phyloP scores from a whole-genome alignment of 2,329 filamentous ascomycete species.

The Penicillium sp. region DNA sequence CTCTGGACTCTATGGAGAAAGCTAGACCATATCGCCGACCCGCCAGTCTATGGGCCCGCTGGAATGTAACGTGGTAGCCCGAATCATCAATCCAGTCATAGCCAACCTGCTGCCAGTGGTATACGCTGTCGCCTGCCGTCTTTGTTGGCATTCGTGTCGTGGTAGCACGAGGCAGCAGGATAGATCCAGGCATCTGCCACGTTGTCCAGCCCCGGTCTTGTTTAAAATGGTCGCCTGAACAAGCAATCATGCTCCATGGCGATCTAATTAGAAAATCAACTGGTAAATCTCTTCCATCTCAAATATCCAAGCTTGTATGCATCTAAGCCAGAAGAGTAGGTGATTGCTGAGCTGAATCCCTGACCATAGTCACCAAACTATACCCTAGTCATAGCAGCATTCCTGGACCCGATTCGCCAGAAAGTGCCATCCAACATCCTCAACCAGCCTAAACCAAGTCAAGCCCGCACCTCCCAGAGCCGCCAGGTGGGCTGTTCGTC shows the following conservation, averaged over 20 bases:
- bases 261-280: neutral
- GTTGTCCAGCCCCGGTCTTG: neutral
- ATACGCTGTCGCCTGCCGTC: neutral
- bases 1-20: neutral
- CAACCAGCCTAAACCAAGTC: neutral
- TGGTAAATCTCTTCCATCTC: too few relatives aligned
- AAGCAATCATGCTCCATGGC: neutral
- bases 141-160: neutral
- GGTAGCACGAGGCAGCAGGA: slow-evolving; percentile 3
- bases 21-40: neutral
- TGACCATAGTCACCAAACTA: neutral
- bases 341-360: neutral
- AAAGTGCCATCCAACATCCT: neutral
- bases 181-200: neutral
- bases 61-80: neutral
- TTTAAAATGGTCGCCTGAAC: neutral
- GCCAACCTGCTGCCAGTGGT: neutral
- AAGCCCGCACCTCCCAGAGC: neutral
- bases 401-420: neutral
- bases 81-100: neutral
- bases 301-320: too few relatives aligned
- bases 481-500: neutral
- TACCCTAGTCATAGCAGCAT: neutral
- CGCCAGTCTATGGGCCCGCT: neutral
- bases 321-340: neutral